Evolutionary conservation across 257 asterid genomes (phyloP).

Genomic region (Dorcoceras hygrometricum): DNA sequence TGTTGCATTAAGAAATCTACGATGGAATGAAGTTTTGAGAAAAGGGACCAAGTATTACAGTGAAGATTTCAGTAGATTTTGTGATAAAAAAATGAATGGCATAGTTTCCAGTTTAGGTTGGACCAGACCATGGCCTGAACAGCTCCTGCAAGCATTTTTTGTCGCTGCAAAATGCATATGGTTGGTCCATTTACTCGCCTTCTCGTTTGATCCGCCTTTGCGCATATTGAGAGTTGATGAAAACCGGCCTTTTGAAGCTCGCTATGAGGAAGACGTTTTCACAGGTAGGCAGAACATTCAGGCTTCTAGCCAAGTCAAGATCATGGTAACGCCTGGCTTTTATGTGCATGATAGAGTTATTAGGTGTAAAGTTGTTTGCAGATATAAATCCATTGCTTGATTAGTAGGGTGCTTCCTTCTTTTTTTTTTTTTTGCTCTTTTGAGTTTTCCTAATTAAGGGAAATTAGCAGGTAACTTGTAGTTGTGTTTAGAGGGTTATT

Average conservation of each 20-base stretch:
- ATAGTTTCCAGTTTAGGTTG: constrained; percentile 56
- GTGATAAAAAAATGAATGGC: constrained; percentile 89
- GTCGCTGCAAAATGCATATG: constrained; percentile 88
- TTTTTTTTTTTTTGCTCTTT: not conserved
- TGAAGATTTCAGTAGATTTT: constrained; percentile 81
- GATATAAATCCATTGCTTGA: constrained; percentile 49
- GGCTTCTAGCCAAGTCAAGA: constrained; percentile 57
- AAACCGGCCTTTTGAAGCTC: constrained; percentile 47
- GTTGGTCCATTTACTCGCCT: constrained; percentile 89
- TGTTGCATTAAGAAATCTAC: constrained; percentile 66
- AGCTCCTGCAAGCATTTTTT: constrained; percentile 86
- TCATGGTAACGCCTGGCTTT: constrained; percentile 93
- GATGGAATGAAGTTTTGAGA: constrained; percentile 84
- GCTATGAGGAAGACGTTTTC: constrained; percentile 76
- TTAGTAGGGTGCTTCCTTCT: not conserved
- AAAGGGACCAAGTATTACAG: constrained; percentile 91
- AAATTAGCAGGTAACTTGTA: not conserved
- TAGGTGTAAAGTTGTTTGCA: constrained; percentile 81
- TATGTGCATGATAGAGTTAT: constrained; percentile 74
- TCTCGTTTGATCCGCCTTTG: constrained; percentile 60
- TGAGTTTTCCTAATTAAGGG: not conserved
- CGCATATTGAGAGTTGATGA: constrained; percentile 67
- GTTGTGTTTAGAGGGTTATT: not conserved
- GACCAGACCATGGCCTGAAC: constrained; percentile 93
- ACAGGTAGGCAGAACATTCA: constrained; percentile 53